Evolutionary conservation across 1,284 basidiomycete species (phyloP).

Genomic region (Thecaphora thlaspeos): DNA sequence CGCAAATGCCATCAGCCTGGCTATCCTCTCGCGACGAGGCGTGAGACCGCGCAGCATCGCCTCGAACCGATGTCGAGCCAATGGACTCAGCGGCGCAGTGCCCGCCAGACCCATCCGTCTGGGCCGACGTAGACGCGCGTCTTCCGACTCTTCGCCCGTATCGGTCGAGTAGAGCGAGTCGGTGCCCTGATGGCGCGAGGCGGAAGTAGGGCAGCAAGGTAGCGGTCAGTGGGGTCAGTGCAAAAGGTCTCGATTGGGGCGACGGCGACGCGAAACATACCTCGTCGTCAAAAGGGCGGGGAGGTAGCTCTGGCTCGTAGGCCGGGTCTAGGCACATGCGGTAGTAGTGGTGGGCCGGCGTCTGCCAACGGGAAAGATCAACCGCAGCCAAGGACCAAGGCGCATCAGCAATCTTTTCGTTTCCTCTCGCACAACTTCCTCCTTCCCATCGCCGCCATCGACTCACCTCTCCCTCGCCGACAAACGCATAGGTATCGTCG

Average conservation of each 20-base stretch:
- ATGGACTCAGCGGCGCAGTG: slow-evolving; percentile 65
- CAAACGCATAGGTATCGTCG: slow-evolving; percentile 79
- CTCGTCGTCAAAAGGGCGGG: slow-evolving; percentile 65
- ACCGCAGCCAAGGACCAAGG: no score
- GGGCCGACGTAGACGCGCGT: slow-evolving; percentile 69
- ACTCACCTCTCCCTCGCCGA: slow-evolving; percentile 60
- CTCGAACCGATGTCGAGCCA: slow-evolving; percentile 79
- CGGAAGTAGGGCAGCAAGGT: no score
- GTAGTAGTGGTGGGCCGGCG: slow-evolving; percentile 69
- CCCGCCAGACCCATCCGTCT: slow-evolving; percentile 58
- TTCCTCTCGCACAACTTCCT: no score
- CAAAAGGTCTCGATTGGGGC: no score
- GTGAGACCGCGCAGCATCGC: slow-evolving; percentile 82
- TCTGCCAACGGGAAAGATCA: background rate
- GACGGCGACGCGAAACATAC: background rate
- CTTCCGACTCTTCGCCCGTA: slow-evolving; percentile 88
- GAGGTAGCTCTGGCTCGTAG: slow-evolving; percentile 62
- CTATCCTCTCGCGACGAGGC: slow-evolving; percentile 84
- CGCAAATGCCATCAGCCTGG: slow-evolving; percentile 90
- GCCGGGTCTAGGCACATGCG: slow-evolving; percentile 70
- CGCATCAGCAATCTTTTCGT: no score
- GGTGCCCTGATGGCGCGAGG: slow-evolving; percentile 15
- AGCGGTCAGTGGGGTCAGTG: no score
- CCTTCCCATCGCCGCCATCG: background rate
- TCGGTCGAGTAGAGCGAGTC: slow-evolving; percentile 79